Conservation (phyloP, 2,329 filamentous ascomycete genomes). For the Botrytis deweyae region DNA sequence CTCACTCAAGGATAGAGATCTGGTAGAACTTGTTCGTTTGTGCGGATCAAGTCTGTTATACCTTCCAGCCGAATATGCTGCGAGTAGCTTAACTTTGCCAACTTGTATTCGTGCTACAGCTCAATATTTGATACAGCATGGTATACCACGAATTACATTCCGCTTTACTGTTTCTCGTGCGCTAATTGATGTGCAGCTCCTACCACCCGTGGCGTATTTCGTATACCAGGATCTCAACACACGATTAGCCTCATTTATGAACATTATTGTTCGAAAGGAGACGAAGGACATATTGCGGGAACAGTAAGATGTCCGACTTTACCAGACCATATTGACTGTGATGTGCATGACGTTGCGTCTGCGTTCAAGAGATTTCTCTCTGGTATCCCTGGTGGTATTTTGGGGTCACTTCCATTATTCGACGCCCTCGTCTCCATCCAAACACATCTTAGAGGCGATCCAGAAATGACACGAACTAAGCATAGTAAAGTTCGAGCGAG, state of each 20-base stretch:
- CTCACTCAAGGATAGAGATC: conserved; percentile 49
- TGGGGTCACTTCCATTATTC: conserved; percentile 61
- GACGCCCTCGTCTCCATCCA: conserved; percentile 62
- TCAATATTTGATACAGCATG: conserved; percentile 62
- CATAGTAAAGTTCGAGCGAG: conserved; percentile 58
- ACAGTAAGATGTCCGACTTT: conserved; percentile 60
- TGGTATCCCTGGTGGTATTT: conserved; percentile 62
- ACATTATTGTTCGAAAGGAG: conserved; percentile 57
- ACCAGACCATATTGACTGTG: conserved; percentile 58
- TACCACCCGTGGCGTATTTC: conserved; percentile 58
- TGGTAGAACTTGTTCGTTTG: conserved; percentile 60
- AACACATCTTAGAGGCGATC: conserved; percentile 52
- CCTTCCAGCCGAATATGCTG: conserved; percentile 58
- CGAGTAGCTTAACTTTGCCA: conserved; percentile 57
- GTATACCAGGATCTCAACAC: conserved; percentile 57
- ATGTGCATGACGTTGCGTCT: conserved; percentile 64
- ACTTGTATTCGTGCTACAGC: conserved; percentile 66
- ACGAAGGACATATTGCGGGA: conserved; percentile 49
- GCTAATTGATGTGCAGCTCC: conserved; percentile 35
- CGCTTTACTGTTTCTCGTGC: background rate
- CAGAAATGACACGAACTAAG: conserved; percentile 53
- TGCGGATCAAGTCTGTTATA: conserved; percentile 63
- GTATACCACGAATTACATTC: conserved; percentile 41
- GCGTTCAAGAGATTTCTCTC: conserved; percentile 66
- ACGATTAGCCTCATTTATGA: conserved; percentile 60